Base-by-base conservation (phyloP, 2,329 filamentous ascomycete species). In the Salinomyces thailandicus region DNA sequence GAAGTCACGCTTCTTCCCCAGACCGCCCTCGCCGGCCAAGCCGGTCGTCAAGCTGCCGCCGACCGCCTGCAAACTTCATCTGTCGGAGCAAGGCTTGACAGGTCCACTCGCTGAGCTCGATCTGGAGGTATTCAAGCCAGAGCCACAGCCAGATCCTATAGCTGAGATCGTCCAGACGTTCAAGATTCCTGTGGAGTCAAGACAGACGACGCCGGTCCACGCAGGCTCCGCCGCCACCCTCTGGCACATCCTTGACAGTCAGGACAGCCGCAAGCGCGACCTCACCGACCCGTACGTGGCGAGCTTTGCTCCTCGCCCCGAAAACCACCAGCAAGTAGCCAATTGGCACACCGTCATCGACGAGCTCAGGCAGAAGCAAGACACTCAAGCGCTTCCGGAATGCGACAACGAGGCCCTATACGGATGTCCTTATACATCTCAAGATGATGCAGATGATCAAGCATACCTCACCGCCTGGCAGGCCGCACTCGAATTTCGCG, bases 1-100 rank as follows among this genome's bases (percentile, higher is more conserved):
- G 39, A 43, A 48, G 31, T 56, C 52, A 13, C 43, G 52, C 16
- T 56, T 54, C 44, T 54, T 56, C 29, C 51, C 53, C 4, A 16
- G 14, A 17, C 29, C 43, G 14, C 38, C 37, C 16, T 36, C 26
- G 3, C 15, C 36, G n/a, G 18, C 39, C n/a, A 43, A 37, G 36
- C 48, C 45, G 4, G 43, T 14, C 8, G 42, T 52, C 18, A 51
- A 44, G 35, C 37, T 50, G 16, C 48, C 50, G 17, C 38, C 44
- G 6, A 45, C 40, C 5, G 34, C 26, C 12, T 52, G 50, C 38
- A 49, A 31, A 16, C 38, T 51, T 13, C 46, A 50, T 32, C 22
- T 13, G 5, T 39, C 36, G 12, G 49, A 51, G n/a, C 33, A 37
- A 13, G 36, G 31, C 5, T 15, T 38, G 34, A 35, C 44, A 5